Conservation (phyloP, 495 filamentous ascomycete genomes). For the Hypomontagnella submonticulosa region DNA sequence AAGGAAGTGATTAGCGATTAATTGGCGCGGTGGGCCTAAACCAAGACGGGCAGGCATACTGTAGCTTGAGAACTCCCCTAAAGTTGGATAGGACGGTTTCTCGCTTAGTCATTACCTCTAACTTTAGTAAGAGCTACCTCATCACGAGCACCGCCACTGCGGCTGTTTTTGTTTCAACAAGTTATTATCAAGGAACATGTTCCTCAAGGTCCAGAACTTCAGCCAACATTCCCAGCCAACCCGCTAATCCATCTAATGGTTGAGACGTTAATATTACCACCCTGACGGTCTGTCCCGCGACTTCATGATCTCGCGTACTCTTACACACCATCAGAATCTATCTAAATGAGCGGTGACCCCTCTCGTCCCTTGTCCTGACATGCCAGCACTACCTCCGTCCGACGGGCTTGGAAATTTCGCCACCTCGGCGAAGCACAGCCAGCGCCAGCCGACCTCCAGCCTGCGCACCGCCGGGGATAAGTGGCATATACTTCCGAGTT, state of each 20-base stretch:
- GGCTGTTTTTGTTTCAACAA: slow-evolving; percentile 19
- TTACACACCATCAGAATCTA: slow-evolving; percentile 25
- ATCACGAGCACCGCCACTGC: slow-evolving; percentile 27
- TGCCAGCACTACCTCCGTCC: slow-evolving; percentile 1
- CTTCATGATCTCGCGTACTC: slow-evolving; percentile 17
- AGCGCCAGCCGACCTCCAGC: slow-evolving; percentile 1
- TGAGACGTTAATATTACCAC: slow-evolving; percentile 6
- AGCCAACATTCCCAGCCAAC: not conserved
- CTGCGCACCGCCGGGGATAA: slow-evolving; percentile 26
- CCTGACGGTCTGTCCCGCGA: slow-evolving; percentile 17
- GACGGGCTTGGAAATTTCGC: slow-evolving; percentile 9
- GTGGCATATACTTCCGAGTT: slow-evolving; percentile 10
- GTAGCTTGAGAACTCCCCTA: no score
- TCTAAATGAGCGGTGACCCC: slow-evolving; percentile 28
- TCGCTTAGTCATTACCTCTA: slow-evolving; percentile 27
- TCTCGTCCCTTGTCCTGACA: not conserved
- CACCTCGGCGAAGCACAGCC: slow-evolving; percentile 15
- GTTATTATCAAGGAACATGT: slow-evolving; percentile 30
- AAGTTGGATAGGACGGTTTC: not conserved
- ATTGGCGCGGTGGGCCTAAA: not conserved
- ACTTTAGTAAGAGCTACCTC: slow-evolving; percentile 23
- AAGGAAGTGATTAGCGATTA: no score
- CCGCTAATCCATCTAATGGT: not conserved
- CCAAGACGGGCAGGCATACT: slow-evolving; percentile 18
- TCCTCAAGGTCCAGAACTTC: slow-evolving; percentile 19